phyloP scores from a whole-genome alignment of 805 yeast genomes.

The Candida verbasci region DNA sequence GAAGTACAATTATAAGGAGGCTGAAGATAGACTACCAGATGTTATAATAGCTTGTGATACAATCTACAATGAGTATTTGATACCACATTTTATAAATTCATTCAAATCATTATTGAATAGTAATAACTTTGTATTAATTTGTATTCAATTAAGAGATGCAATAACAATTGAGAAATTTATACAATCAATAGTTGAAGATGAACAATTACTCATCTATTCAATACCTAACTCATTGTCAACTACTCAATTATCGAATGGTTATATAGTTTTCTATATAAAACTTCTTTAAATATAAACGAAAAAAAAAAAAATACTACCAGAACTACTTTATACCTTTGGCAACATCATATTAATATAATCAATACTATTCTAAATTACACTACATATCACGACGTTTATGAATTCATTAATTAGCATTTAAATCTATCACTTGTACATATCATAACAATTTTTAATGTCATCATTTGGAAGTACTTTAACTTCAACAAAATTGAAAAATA shows the following conservation, averaged over 20 bases:
- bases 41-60: slow-evolving; percentile 61
- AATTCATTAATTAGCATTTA: background rate
- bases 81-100: slow-evolving; percentile 46
- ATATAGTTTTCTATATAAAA: slow-evolving; percentile 37
- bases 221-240: slow-evolving; percentile 29
- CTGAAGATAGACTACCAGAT: slow-evolving; percentile 30
- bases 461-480: slow-evolving; percentile 15
- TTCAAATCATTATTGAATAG: slow-evolving; percentile 30
- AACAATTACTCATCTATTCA: slow-evolving; percentile 27
- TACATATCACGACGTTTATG: background rate
- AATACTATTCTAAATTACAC: too few species aligned
- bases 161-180: slow-evolving; percentile 47
- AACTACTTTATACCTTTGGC: too few species aligned
- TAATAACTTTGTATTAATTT: slow-evolving; percentile 38
- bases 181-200: slow-evolving; percentile 20
- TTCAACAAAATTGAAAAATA: background rate
- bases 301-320: background rate
- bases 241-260: slow-evolving; percentile 36
- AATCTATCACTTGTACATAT: slow-evolving; percentile 1
- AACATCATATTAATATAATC: too few species aligned
- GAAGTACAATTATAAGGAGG: slow-evolving; percentile 13
- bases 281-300: background rate
- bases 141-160: slow-evolving; percentile 52
- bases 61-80: slow-evolving; percentile 57
- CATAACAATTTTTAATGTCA: slow-evolving; percentile 5